A percentile compares a stretch with the other conserved stretches of the same genome.
phyloP scores from a whole-genome alignment of 257 asterid species.

The Nicotiana otophora region DNA sequence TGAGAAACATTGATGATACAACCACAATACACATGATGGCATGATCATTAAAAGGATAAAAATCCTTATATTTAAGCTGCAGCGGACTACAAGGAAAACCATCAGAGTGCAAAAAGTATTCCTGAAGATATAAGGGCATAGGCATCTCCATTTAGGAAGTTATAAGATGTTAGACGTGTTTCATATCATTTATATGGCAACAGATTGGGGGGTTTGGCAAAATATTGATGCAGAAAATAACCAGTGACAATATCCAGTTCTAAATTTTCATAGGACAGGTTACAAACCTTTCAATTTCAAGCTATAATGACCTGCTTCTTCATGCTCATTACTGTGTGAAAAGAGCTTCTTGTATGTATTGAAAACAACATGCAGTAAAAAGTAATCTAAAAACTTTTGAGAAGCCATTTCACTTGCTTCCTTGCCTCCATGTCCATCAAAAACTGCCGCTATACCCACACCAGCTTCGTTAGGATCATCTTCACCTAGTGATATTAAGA shows the following conservation, averaged over 20 bases:
- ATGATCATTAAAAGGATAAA: not conserved
- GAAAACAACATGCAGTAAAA: constrained; percentile 40
- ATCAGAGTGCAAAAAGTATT: not conserved
- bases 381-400: constrained; percentile 37
- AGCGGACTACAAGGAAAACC: not conserved
- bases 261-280: not conserved
- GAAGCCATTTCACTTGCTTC: constrained; percentile 84
- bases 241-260: not conserved
- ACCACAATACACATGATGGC: not conserved
- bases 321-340: constrained; percentile 19
- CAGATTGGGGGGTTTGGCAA: not conserved
- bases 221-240: not conserved
- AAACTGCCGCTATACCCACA: constrained; percentile 57
- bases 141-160: not conserved
- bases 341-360: constrained; percentile 31
- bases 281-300: constrained; percentile 2
- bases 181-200: not conserved
- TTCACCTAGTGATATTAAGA: constrained; percentile 27
- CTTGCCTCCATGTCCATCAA: constrained; percentile 80
- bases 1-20: not conserved
- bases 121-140: not conserved
- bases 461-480: constrained; percentile 28
- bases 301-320: constrained; percentile 6
- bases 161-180: not conserved
- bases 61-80: not conserved